Percentiles rank a stretch among this genome's conserved stretches.
These are phyloP conservation scores for Jacaranda mimosifolia DNA, from an alignment of 257 asterid species.

Conservation along the genomic window DNA sequence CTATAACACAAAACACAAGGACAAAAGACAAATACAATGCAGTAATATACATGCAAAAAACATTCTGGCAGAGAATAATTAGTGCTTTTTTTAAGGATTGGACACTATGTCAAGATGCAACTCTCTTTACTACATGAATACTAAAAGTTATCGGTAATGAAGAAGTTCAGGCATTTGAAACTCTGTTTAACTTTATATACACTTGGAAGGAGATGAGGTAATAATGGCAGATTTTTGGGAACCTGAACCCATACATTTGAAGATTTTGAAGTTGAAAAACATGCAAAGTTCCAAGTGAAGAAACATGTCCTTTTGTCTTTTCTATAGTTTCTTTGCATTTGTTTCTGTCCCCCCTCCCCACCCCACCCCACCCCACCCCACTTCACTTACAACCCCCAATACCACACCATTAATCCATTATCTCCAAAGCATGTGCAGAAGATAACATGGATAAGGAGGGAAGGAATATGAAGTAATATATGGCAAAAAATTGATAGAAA, in stretches of 20 bases:
- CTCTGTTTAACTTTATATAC: neutral
- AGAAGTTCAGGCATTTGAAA: neutral
- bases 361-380: neutral
- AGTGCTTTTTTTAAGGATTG: neutral
- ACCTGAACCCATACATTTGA: constrained; percentile 19
- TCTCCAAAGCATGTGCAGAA: constrained; percentile 29
- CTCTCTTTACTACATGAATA: constrained; percentile 13
- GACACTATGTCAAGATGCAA: neutral
- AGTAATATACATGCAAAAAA: constrained; percentile 2
- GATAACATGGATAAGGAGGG: constrained; percentile 33
- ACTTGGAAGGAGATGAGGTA: neutral
- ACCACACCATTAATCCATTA: constrained; percentile 37
- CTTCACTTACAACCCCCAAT: neutral
- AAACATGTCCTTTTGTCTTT: constrained; percentile 31
- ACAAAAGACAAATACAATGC: constrained; percentile 36
- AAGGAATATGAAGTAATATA: neutral
- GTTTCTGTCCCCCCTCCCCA: constrained; percentile 34
- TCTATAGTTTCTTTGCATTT: constrained; percentile 36
- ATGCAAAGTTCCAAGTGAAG: constrained; percentile 28
- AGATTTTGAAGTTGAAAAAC: constrained; percentile 22
- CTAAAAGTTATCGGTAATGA: constrained; percentile 3
- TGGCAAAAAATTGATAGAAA: constrained; percentile 7
- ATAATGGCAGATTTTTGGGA: neutral
- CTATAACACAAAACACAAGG: constrained; percentile 30
- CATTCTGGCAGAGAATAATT: constrained; percentile 38